phyloP scores from a whole-genome alignment of 2,329 filamentous ascomycete genomes.

The Ceratocystis albifundus region DNA sequence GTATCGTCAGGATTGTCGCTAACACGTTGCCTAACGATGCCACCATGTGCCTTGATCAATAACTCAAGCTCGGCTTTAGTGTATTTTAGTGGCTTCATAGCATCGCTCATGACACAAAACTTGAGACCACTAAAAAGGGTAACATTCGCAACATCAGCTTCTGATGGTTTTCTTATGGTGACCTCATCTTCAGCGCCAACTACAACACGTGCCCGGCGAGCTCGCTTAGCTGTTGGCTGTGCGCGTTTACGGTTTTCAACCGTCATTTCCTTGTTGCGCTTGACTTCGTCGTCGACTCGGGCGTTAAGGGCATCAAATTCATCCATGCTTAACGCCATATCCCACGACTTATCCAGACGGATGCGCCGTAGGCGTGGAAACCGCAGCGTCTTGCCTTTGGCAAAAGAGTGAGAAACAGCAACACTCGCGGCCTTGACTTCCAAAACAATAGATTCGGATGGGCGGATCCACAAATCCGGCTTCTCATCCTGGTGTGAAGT shows the following conservation, averaged over 20 bases:
- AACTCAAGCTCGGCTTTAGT: slow-evolving; percentile 68
- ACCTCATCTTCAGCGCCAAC: slow-evolving; percentile 45
- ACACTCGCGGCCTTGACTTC: slow-evolving; percentile 81
- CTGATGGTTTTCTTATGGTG: neutral
- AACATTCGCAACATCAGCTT: slow-evolving; percentile 34
- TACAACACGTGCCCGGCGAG: slow-evolving; percentile 59
- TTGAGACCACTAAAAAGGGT: slow-evolving; percentile 62
- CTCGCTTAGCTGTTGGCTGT: slow-evolving; percentile 41
- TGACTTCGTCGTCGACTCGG: slow-evolving; percentile 56
- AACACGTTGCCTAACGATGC: slow-evolving; percentile 63
- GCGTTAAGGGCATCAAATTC: slow-evolving; percentile 64
- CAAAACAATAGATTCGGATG: slow-evolving; percentile 74
- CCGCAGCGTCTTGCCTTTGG: slow-evolving; percentile 63
- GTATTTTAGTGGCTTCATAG: slow-evolving; percentile 56
- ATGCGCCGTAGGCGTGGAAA: slow-evolving; percentile 83
- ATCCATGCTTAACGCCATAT: slow-evolving; percentile 62
- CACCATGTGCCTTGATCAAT: slow-evolving; percentile 73
- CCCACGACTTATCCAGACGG: slow-evolving; percentile 74
- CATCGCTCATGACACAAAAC: slow-evolving; percentile 77
- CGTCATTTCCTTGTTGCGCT: slow-evolving; percentile 60
- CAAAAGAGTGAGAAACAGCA: slow-evolving; percentile 63
- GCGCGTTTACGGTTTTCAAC: slow-evolving; percentile 52
- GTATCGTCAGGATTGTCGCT: slow-evolving; percentile 35
- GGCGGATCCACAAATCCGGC: slow-evolving; percentile 88
- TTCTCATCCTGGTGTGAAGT: slow-evolving; percentile 53